Base-by-base conservation (phyloP, 169 alveolate genomes). In the Eimeria praecox region DNA sequence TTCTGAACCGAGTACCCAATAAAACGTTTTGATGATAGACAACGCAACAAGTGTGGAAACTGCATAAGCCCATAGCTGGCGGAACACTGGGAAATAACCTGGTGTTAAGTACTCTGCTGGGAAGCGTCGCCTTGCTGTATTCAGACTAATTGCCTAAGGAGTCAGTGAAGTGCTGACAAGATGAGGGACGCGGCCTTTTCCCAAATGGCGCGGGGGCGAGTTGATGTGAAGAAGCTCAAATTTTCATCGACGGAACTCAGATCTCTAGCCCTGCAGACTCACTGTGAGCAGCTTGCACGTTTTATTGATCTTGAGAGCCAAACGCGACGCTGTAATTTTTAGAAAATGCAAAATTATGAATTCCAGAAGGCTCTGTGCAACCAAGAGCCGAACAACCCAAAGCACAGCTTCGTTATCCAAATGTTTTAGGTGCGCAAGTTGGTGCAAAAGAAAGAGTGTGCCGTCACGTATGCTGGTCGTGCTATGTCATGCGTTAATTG, bases 241-340 rank as follows among this genome's bases (percentile, higher is more conserved):
- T 92, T 92, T 52, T 69, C 90, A 3, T 59, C 95, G 24, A 82
- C 95, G 18, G 95, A 92, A 87, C 95, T 92, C 38, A 78, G 95
- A 12, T 86, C 88, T 20, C 92, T 92, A 9, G 86, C 95, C 38
- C 86, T 77, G 35, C 90, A 92, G 40, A 92, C 95, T 16, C 92
- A 92, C 87, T 92, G 95, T 92, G 75, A 92, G 95, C 49, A 24
- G 42, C 78, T 1, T 38, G 83, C 46, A 46, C 22, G 59, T 20
- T 8, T 33, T 30, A 18, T 18, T 49, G 62, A 80, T 56, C 64
- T 22, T 80, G 69, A n/a, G 87, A 0, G 69, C 4, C 64, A 52
- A 10, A 44, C 52, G 44, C 24, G n/a, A 30, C 14, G 30, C 9
- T 46, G 38, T 24, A 42, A 12, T 77, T 20, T 14, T 6, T 38